phyloP scores from a whole-genome alignment of 768 basidiomycete genomes.

The Amanita rimosa region DNA sequence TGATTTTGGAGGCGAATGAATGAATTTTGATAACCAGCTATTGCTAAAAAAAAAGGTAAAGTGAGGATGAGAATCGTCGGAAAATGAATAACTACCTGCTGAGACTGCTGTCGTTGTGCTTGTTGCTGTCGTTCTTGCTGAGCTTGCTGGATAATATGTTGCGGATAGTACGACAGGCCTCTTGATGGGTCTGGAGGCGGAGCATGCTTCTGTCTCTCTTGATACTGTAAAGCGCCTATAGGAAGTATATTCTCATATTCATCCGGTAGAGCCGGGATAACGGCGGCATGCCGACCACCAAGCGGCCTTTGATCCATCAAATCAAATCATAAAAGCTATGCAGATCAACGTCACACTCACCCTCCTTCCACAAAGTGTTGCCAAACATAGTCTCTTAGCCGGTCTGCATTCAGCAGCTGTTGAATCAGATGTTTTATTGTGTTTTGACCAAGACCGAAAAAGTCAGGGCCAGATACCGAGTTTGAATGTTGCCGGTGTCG shows the following conservation, averaged over 20 bases:
- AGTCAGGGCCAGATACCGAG: constrained; percentile 82
- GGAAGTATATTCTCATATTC: constrained; percentile 46
- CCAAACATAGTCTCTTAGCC: constrained; percentile 75
- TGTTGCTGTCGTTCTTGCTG: constrained; percentile 18
- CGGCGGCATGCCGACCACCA: constrained; percentile 74
- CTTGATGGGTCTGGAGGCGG: constrained; percentile 20
- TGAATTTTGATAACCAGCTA: background rate
- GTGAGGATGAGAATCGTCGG: constrained; percentile 5
- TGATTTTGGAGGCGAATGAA: too few species aligned
- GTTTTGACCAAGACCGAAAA: constrained; percentile 80
- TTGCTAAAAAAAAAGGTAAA: background rate
- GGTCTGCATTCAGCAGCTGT: constrained; percentile 63
- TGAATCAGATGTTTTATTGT: constrained; percentile 89
- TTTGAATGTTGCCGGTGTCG: constrained; percentile 78
- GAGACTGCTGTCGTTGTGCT: constrained; percentile 13
- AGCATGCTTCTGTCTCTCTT: constrained; percentile 20
- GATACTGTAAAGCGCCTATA: constrained; percentile 35
- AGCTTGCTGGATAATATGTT: constrained; percentile 35
- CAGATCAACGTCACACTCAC: constrained; percentile 32
- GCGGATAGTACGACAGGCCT: constrained; percentile 35
- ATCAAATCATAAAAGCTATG: constrained; percentile 2
- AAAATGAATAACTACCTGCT: constrained; percentile 12
- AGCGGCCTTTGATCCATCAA: constrained; percentile 36
- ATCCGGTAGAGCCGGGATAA: constrained; percentile 71
- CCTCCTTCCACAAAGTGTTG: constrained; percentile 81